Evolutionary conservation across 331 rosid species (phyloP), one percentile per base, ranked within the genome.

Genomic region (Dryas integrifolia): DNA sequence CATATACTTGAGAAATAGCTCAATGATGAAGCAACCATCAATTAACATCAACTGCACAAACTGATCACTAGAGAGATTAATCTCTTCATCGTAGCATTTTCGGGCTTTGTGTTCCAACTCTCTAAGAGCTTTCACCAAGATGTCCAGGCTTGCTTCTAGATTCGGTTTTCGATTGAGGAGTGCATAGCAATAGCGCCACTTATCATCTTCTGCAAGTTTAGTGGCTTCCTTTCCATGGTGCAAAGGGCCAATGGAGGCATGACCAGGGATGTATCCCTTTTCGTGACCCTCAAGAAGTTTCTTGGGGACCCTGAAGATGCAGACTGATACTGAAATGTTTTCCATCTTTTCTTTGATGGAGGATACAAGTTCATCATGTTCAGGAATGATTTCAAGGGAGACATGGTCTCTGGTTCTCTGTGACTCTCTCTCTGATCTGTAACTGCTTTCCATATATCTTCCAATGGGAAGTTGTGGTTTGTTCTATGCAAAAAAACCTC

Each of bases 1-100:
- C 21, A 83, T n/a, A 39, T 60, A 79, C 70, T 77, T 80, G 11
- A 84, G 65, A 80, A 89, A 80, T 0, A 89, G 81, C 81, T 89
- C 95, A 12, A 89, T 87, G 75, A 86, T 63, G 82, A 86, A 89
- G 67, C 89, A 82, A 24, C 85, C 82, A 78, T 89, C 95, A 44
- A 89, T 52, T 41, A 89, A 46, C 89, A 88, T 72, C 55, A 86
- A 77, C 65, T 75, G 80, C 41, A 77, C 58, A 58, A 86, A 86
- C 1, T 79, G 16, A 38, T 83, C 15, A 35, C 73, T 60, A 3
- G 38, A 1, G 51, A 55, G 57, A 5, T 1, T 7, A 39, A 59
- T 49, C 8, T 40, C 8, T 63, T 67, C 72, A 16, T 44, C 76
- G n/a, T 86, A 89, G 74, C 80, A 83, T 46, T 72, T 74, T 64